A percentile compares a stretch with the other conserved stretches of the same genome.
Conservation (phyloP, 345 rosid genomes). For the Citrus trifoliata region DNA sequence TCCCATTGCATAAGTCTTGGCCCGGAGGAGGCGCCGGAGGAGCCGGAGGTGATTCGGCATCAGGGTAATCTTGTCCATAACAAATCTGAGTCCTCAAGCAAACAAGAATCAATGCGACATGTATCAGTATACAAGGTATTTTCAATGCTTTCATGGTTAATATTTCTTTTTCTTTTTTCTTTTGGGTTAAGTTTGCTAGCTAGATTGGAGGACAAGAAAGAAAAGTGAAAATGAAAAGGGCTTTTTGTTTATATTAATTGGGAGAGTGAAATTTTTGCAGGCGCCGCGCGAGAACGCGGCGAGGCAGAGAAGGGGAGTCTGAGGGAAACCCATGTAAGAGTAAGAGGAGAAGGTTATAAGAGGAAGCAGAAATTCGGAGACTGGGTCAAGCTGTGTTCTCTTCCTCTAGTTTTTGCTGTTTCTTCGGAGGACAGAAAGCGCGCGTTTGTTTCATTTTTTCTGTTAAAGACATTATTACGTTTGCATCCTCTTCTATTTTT, state of each 20-base stretch:
- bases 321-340: conserved; percentile 25
- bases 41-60: background rate
- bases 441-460: background rate
- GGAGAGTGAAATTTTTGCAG: background rate
- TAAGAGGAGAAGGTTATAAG: conserved; percentile 20
- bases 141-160: background rate
- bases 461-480: background rate
- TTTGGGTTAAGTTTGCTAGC: background rate
- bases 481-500: background rate
- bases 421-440: conserved; percentile 25
- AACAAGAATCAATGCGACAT: conserved; percentile 16
- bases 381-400: conserved; percentile 26
- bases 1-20: conserved; percentile 59
- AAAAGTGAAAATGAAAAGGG: too few species aligned
- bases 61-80: conserved; percentile 50
- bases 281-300: conserved; percentile 35
- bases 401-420: conserved; percentile 45
- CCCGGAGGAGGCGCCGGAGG: conserved; percentile 51
- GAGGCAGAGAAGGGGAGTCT: conserved; percentile 20
- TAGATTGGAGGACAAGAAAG: too few species aligned
- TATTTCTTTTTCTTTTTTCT: too few species aligned
- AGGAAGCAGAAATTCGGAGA: conserved; percentile 19
- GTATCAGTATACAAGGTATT: background rate
- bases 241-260: too few species aligned
- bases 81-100: conserved; percentile 15